Conservation (phyloP, 2,329 filamentous ascomycete species). For the Aspergillus pseudoglaucus region DNA sequence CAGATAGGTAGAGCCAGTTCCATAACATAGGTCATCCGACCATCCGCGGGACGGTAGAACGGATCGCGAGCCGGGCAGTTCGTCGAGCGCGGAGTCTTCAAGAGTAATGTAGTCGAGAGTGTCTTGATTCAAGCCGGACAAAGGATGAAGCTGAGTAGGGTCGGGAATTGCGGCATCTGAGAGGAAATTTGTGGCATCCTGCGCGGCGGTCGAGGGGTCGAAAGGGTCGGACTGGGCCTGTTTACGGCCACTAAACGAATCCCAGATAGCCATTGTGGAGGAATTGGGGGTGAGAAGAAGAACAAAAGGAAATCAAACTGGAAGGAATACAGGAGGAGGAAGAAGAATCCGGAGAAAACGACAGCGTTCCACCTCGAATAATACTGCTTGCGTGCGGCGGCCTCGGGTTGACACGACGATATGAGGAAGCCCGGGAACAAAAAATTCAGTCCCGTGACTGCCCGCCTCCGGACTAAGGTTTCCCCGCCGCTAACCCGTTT, state of each 20-base stretch:
- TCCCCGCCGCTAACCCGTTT: slow-evolving; percentile 20
- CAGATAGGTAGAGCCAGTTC: slow-evolving; percentile 89
- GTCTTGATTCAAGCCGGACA: slow-evolving; percentile 87
- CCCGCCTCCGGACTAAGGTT: slow-evolving; percentile 16
- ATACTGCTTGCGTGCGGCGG: neutral
- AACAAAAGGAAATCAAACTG: slow-evolving; percentile 9
- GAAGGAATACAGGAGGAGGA: slow-evolving; percentile 20
- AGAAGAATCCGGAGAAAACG: slow-evolving; percentile 6
- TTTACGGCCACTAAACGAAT: slow-evolving; percentile 56
- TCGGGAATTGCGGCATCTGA: slow-evolving; percentile 71
- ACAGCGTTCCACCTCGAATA: neutral
- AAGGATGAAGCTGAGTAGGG: slow-evolving; percentile 80
- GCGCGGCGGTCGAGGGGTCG: slow-evolving; percentile 56
- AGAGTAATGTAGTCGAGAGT: slow-evolving; percentile 91
- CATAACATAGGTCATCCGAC: slow-evolving; percentile 97
- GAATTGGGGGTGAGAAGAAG: neutral
- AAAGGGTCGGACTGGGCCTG: slow-evolving; percentile 54
- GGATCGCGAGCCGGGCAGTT: slow-evolving; percentile 78
- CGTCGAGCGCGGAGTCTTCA: slow-evolving; percentile 82
- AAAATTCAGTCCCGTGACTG: slow-evolving; percentile 36
- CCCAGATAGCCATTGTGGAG: slow-evolving; percentile 52
- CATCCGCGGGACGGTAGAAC: slow-evolving; percentile 91
- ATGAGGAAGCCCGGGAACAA: slow-evolving; percentile 18
- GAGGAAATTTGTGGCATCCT: slow-evolving; percentile 83
- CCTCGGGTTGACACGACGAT: neutral